Percentiles rank a stretch among this genome's conserved stretches.
These are phyloP conservation scores for Pholiota microspora DNA, from an alignment of 768 basidiomycete species.

Conservation along the genomic window DNA sequence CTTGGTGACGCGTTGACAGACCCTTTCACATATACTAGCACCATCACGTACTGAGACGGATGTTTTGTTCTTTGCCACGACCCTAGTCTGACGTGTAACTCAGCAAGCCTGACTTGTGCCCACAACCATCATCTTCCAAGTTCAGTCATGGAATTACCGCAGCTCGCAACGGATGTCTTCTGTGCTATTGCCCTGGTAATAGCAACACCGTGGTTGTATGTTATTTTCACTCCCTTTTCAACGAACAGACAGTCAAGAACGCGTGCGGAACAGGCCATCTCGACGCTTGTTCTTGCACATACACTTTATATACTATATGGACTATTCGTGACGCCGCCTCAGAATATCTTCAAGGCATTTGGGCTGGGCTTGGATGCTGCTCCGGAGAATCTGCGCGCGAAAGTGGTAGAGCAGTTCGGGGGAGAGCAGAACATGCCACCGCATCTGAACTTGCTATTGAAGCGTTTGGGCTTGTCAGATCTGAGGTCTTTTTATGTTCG, in stretches of 20 bases:
- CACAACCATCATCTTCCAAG: not conserved
- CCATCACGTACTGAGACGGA: not conserved
- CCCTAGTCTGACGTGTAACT: conserved; percentile 19
- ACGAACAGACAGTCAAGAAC: conserved; percentile 3
- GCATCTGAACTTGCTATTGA: conserved; percentile 51
- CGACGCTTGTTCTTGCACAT: conserved; percentile 45
- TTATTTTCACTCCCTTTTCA: conserved; percentile 18
- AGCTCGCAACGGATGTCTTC: conserved; percentile 21
- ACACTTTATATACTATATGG: conserved; percentile 47
- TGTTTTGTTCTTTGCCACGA: not conserved
- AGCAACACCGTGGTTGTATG: conserved; percentile 26
- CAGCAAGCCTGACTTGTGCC: not conserved
- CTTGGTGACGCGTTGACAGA: too few species aligned
- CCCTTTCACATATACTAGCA: too few species aligned
- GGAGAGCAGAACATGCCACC: conserved; percentile 37
- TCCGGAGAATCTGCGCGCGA: conserved; percentile 46
- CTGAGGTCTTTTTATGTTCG: conserved; percentile 57
- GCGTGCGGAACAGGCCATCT: conserved; percentile 17
- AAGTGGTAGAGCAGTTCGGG: conserved; percentile 40
- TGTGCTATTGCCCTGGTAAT: conserved; percentile 20
- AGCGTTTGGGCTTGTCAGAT: conserved; percentile 54
- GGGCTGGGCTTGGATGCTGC: conserved; percentile 53
- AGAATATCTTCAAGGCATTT: conserved; percentile 62
- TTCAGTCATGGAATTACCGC: conserved; percentile 19
- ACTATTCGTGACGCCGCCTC: conserved; percentile 47